Evolutionary conservation across 73 alveolate genomes (phyloP).

Genomic region (Breviolum minutum): DNA sequence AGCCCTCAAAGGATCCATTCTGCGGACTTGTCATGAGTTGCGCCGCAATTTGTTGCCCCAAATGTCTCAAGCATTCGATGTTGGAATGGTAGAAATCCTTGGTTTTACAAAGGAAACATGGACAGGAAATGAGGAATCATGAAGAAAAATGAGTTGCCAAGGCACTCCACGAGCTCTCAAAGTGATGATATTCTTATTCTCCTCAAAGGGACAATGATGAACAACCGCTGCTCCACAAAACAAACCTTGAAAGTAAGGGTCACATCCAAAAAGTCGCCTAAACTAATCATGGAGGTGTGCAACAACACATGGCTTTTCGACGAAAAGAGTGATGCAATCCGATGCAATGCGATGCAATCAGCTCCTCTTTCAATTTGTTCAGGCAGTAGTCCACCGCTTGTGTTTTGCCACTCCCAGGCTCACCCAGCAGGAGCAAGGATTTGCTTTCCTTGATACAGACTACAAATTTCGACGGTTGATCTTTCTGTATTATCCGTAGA

Average conservation of each 20-base stretch:
- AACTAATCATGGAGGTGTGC: no score
- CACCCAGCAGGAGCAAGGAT: constrained; percentile 73
- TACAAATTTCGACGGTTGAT: no score
- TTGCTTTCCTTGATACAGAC: constrained; percentile 37
- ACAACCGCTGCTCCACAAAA: neutral
- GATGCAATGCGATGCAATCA: neutral
- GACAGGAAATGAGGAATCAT: neutral
- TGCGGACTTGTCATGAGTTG: constrained; percentile 45
- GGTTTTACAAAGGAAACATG: neutral
- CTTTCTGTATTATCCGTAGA: no score
- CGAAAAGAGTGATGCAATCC: neutral
- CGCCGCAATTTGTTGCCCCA: constrained; percentile 87
- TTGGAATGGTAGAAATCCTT: constrained; percentile 61
- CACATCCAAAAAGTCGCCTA: no score
- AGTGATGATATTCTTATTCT: constrained; percentile 51
- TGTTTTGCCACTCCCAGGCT: constrained; percentile 68
- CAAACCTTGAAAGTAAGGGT: neutral
- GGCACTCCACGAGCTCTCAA: constrained; percentile 48
- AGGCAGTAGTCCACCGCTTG: constrained; percentile 88
- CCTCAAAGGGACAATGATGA: neutral
- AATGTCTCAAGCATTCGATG: constrained; percentile 73
- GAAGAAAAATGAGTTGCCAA: neutral
- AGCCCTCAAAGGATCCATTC: constrained; percentile 43
- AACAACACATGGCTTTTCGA: neutral
- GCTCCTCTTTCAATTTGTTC: constrained; percentile 62